A percentile compares a stretch with the other conserved stretches of the same genome.
Evolutionary conservation across 371 early-diverging fungal species (phyloP).

Genomic region (Mucor sp.): DNA sequence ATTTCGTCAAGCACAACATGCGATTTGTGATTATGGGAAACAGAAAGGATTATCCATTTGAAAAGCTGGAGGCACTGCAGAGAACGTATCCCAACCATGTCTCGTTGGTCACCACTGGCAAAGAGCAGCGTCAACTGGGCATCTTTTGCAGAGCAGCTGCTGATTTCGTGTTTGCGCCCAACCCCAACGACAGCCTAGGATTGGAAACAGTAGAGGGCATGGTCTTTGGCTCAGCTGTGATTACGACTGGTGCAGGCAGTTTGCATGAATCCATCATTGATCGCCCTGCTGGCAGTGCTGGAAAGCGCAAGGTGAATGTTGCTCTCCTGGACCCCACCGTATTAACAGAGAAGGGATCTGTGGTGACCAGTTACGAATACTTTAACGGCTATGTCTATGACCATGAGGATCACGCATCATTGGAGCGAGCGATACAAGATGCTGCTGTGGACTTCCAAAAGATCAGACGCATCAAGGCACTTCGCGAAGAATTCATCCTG

Average conservation of each 20-base stretch:
- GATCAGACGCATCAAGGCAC: conserved; percentile 30
- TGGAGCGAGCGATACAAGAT: conserved; percentile 50
- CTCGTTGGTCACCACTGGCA: conserved; percentile 43
- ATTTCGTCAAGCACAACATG: conserved; percentile 51
- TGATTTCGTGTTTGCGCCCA: conserved; percentile 64
- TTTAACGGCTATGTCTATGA: conserved; percentile 66
- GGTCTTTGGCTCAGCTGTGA: conserved; percentile 61
- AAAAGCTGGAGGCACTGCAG: conserved; percentile 42
- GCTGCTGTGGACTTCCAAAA: conserved; percentile 36
- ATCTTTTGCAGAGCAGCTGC: conserved; percentile 62
- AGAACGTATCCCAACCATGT: conserved; percentile 53
- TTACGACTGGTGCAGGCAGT: conserved; percentile 60
- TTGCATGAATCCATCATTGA: conserved; percentile 60
- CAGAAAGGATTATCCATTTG: conserved; percentile 52
- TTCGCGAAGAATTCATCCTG: conserved; percentile 55
- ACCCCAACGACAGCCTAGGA: conserved; percentile 49
- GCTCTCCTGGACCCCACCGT: conserved; percentile 11
- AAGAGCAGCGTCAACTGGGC: conserved; percentile 56
- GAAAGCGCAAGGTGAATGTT: conserved; percentile 10
- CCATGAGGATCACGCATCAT: conserved; percentile 13
- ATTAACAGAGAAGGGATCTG: conserved; percentile 29
- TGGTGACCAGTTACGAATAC: conserved; percentile 42
- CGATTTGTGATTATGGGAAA: conserved; percentile 62
- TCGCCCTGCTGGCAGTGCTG: conserved; percentile 36
- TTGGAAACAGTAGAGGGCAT: conserved; percentile 61